These are phyloP conservation scores for Meyerozyma guilliermondii DNA, from an alignment of 1,139 yeast genomes.

Conservation along the genomic window DNA sequence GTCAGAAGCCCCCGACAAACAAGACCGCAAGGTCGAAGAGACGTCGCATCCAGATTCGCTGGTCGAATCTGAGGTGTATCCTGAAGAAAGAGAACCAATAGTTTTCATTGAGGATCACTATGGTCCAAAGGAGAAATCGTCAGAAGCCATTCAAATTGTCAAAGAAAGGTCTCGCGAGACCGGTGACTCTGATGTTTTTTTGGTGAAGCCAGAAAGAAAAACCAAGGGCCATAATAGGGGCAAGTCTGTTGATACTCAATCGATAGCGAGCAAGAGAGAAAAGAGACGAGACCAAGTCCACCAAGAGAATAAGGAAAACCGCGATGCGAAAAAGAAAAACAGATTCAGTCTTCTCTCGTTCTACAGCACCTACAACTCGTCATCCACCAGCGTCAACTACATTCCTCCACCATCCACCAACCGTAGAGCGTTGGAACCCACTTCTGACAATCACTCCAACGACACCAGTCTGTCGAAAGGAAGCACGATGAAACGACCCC, in stretches of 20 bases:
- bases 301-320: slow-evolving; percentile 19
- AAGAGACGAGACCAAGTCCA: slow-evolving; percentile 9
- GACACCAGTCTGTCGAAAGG: neutral
- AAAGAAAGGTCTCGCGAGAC: slow-evolving; percentile 7
- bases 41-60: slow-evolving; percentile 1
- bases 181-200: slow-evolving; percentile 1
- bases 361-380: slow-evolving; percentile 33
- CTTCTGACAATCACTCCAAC: slow-evolving; percentile 17
- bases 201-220: neutral
- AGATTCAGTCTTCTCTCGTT: slow-evolving; percentile 52
- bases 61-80: slow-evolving; percentile 1
- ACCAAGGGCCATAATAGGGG: neutral
- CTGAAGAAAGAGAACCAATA: slow-evolving; percentile 4
- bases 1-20: neutral
- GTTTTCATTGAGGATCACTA: slow-evolving; percentile 3
- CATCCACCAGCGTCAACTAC: slow-evolving; percentile 16
- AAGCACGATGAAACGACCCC: neutral
- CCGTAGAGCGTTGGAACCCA: slow-evolving; percentile 36
- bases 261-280: slow-evolving; percentile 5
- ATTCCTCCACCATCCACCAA: slow-evolving; percentile 10
- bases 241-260: neutral
- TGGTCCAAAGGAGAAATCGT: slow-evolving; percentile 3
- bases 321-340: slow-evolving; percentile 37
- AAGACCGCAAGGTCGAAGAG: neutral
- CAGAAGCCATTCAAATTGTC: slow-evolving; percentile 3